Conservation (phyloP, 148 eudicot species). For the Rhododendron williamsianum region DNA sequence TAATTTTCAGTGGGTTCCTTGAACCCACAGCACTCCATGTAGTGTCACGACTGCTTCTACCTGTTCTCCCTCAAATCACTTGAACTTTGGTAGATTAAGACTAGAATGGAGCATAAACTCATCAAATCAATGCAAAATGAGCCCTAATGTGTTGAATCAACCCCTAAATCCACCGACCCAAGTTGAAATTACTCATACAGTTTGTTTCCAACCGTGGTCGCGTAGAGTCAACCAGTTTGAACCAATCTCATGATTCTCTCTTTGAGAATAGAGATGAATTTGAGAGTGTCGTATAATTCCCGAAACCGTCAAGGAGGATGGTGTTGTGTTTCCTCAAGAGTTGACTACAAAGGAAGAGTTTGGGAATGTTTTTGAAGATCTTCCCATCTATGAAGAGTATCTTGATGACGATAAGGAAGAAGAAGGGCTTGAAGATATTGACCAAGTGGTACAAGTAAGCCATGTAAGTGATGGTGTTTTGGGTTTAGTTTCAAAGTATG, state of each 20-base stretch:
- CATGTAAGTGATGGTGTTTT: not conserved
- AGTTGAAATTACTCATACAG: not conserved
- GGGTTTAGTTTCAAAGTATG: not conserved
- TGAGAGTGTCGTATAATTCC: no score
- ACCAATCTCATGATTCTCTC: not conserved
- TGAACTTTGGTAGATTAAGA: not conserved
- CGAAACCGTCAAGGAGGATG: not conserved
- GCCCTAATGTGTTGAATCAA: not conserved
- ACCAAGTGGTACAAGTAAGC: not conserved
- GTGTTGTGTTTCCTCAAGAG: not conserved
- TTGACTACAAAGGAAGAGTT: not conserved
- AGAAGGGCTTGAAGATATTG: not conserved
- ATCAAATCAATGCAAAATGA: not conserved
- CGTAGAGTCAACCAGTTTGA: not conserved
- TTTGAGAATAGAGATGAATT: no score
- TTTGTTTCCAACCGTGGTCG: not conserved
- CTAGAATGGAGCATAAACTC: not conserved
- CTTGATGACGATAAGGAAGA: not conserved
- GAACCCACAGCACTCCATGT: not conserved
- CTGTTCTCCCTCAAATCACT: not conserved
- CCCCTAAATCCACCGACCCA: no score
- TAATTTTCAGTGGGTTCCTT: not conserved
- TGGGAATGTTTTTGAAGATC: not conserved
- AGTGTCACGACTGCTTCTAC: not conserved
- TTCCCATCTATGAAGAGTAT: no score